Conservation (phyloP, 164 flowering plant species). For the Aristolochia californica region DNA sequence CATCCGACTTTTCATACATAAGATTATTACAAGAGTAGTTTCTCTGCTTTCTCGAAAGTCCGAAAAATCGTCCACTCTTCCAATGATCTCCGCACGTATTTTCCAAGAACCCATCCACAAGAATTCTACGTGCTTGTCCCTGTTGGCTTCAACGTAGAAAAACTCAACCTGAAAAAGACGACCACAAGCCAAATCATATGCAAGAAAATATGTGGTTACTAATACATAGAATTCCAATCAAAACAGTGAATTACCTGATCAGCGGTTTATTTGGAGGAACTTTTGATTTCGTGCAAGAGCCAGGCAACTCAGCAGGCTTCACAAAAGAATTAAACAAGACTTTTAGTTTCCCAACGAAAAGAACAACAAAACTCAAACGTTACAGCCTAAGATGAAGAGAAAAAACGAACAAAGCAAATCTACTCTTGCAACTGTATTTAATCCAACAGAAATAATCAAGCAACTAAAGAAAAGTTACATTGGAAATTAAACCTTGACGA, state of each 20-base stretch:
- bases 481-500: no score
- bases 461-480: no score
- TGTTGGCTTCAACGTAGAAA: constrained; percentile 41
- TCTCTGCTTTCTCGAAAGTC: no score
- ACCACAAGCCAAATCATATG: neutral
- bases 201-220: neutral
- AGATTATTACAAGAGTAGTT: no score
- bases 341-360: neutral
- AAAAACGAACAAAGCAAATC: no score
- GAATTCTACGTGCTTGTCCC: constrained; percentile 26
- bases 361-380: neutral
- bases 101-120: neutral
- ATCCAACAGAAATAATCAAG: no score
- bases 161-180: constrained; percentile 39
- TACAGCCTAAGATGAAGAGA: no score
- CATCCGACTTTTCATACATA: no score
- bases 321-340: neutral
- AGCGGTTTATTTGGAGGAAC: constrained; percentile 33
- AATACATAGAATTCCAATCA: neutral
- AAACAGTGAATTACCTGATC: constrained; percentile 31
- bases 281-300: constrained; percentile 18
- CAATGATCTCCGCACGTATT: no score
- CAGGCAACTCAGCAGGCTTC: constrained; percentile 46
- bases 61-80: no score
- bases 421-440: no score